These are phyloP conservation scores for Aphanomyces cochlioides DNA, from an alignment of 352 stramenopile species.

Conservation along the genomic window DNA sequence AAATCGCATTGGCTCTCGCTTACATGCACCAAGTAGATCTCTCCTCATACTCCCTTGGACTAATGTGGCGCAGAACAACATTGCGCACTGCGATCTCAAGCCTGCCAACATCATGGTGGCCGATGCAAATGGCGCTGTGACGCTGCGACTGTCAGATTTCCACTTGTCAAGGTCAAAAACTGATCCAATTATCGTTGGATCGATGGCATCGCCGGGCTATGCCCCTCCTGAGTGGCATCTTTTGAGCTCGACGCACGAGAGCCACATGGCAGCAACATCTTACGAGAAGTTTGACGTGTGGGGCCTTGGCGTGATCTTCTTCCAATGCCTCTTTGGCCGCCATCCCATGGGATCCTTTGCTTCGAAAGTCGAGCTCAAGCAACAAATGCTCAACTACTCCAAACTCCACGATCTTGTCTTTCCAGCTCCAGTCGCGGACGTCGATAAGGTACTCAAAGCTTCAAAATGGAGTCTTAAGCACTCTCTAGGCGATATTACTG, in stretches of 20 bases:
- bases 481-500: background rate
- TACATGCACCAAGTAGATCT: slow-evolving; percentile 17
- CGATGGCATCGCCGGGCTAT: slow-evolving; percentile 23
- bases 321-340: slow-evolving; percentile 9
- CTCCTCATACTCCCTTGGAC: too few species aligned
- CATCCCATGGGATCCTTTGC: slow-evolving; percentile 24
- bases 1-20: slow-evolving; percentile 5
- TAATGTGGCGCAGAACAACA: slow-evolving; percentile 20
- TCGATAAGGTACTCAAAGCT: slow-evolving; percentile 3
- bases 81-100: slow-evolving; percentile 28
- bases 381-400: slow-evolving; percentile 9
- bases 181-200: slow-evolving; percentile 6
- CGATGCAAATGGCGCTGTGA: background rate
- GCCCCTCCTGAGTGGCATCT: slow-evolving; percentile 27
- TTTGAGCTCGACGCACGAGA: slow-evolving; percentile 8
- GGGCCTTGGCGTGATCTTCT: slow-evolving; percentile 24
- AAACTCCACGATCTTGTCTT: background rate
- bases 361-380: slow-evolving; percentile 15
- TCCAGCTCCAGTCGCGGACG: slow-evolving; percentile 1
- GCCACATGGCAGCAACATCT: background rate
- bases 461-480: background rate
- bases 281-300: slow-evolving; percentile 30
- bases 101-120: slow-evolving; percentile 20
- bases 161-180: slow-evolving; percentile 16
- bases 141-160: slow-evolving; percentile 22